Conservation (phyloP, 257 asterid species). For the Plantago major region DNA sequence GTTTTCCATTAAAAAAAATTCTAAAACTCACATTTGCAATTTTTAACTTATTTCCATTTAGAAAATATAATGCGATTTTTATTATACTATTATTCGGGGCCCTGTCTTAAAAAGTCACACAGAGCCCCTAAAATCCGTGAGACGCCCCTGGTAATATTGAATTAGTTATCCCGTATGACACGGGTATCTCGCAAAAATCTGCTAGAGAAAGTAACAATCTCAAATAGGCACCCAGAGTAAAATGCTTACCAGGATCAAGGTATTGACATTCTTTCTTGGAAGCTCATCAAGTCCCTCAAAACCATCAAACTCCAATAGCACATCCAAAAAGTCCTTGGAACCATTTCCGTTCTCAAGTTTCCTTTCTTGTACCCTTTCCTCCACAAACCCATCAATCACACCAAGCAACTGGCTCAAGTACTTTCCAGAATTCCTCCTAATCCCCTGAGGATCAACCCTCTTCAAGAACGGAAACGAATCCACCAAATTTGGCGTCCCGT, state of each 20-base stretch:
- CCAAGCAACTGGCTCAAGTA: conserved; percentile 21
- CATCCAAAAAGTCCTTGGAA: conserved; percentile 38
- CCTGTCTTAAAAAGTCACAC: too few relatives aligned
- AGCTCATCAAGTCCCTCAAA: conserved; percentile 29
- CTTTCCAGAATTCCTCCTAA: conserved; percentile 23
- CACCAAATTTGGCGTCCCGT: conserved; percentile 28
- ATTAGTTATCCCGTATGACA: too few relatives aligned
- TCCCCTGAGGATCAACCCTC: conserved; percentile 43
- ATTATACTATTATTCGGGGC: too few relatives aligned
- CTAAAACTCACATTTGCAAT: too few relatives aligned
- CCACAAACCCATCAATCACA: conserved; percentile 29
- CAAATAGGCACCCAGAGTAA: too few relatives aligned
- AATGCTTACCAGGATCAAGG: conserved; percentile 30
- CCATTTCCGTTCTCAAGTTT: conserved; percentile 2
- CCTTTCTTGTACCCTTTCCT: conserved; percentile 31
- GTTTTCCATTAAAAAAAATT: too few relatives aligned
- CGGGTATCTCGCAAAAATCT: too few relatives aligned
- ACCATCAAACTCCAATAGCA: conserved; percentile 26
- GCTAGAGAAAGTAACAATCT: too few relatives aligned
- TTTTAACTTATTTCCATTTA: too few relatives aligned
- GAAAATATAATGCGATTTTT: too few relatives aligned
- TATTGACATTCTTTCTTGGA: conserved; percentile 29
- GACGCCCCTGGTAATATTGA: too few relatives aligned
- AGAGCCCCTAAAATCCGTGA: too few relatives aligned
- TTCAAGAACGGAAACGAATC: conserved; percentile 41